Conservation (phyloP, 1,139 yeast genomes). For the Yamadazyma triangularis region DNA sequence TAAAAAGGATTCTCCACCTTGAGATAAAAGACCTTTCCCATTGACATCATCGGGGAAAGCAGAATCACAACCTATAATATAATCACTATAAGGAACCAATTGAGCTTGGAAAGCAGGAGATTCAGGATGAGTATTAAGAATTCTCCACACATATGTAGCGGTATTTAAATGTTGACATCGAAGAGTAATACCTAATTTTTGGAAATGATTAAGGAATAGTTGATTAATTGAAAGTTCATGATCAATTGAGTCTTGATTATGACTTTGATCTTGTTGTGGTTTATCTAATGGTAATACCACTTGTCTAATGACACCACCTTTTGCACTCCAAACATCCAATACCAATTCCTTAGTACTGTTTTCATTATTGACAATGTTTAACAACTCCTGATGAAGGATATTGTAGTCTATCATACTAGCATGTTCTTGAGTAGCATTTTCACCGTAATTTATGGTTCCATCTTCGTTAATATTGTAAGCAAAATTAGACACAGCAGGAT, state of each 20-base stretch:
- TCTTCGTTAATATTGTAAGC: conserved; percentile 39
- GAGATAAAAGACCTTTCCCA: conserved; percentile 62
- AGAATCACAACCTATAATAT: conserved; percentile 80
- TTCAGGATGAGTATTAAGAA: conserved; percentile 64
- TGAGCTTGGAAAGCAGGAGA: conserved; percentile 89
- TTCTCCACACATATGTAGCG: conserved; percentile 86
- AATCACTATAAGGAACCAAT: conserved; percentile 80
- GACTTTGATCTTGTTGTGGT: conserved; percentile 4
- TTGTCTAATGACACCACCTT: conserved; percentile 69
- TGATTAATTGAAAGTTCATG: neutral
- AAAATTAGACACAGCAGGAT: conserved; percentile 28
- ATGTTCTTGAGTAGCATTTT: conserved; percentile 30
- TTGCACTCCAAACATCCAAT: conserved; percentile 81
- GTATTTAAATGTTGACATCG: conserved; percentile 76
- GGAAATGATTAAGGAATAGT: conserved; percentile 15
- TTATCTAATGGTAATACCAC: conserved; percentile 42
- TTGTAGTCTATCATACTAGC: conserved; percentile 35
- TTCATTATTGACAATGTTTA: conserved; percentile 17
- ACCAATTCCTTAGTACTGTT: conserved; percentile 32
- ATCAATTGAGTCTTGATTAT: conserved; percentile 9
- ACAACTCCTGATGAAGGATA: conserved; percentile 31
- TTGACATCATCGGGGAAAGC: conserved; percentile 32
- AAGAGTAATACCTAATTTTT: conserved; percentile 56
- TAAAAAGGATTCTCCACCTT: conserved; percentile 82
- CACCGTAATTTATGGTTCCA: conserved; percentile 40